Evolutionary conservation across 805 yeast genomes (phyloP), one percentile per base, ranked within the genome.

Genomic region (Candida qinlingensis): DNA sequence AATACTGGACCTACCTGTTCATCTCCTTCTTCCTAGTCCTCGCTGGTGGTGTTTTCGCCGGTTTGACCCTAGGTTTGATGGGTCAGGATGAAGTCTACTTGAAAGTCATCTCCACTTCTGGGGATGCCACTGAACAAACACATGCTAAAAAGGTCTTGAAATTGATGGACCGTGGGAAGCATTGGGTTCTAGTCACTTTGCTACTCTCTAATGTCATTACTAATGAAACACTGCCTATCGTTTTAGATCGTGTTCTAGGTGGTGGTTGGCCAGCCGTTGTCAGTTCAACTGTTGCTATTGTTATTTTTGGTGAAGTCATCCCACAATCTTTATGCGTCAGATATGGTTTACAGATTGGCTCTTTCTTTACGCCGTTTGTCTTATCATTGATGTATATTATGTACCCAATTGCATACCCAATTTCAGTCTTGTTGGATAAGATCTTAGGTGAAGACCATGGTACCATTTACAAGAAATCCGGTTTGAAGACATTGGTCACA

Each of bases 211-310:
- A 91, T 60, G 97, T 91, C 42, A 87, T 91, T 63, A 91, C 97
- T 41, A 91, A 91, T 65, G 97, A 92, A 66, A 85, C 97, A 2
- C 74, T 92, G 51, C 99, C 99, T 1, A 92, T 92, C 57, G 96
- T 92, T 26, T 75, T 94, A 50, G 98, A 92, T 65, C 76, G 95
- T 47, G 85, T 92, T 58, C 76, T 94, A 11, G 98, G 98, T 42
- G 98, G 98, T 39, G 99, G 99, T 1, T 85, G 96, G 86, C 91
- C 94, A 11, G 99, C 99, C 0, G 96, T 92, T 36, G 87, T 90
- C 11, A 77, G 90, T 10, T 84, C 97, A n/a, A 91, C 99, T 0
- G 91, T 86, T 3, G 79, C 91, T 28, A 92, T 92, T 62, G 97
- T 92, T 44, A 77, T 92, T 10, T 92, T 92, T 67, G 99, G 99